Percentiles rank a stretch among this genome's conserved stretches.
These are phyloP conservation scores for Kazachstania sp. DNA, from an alignment of 1,139 yeast genomes.

Conservation along the genomic window DNA sequence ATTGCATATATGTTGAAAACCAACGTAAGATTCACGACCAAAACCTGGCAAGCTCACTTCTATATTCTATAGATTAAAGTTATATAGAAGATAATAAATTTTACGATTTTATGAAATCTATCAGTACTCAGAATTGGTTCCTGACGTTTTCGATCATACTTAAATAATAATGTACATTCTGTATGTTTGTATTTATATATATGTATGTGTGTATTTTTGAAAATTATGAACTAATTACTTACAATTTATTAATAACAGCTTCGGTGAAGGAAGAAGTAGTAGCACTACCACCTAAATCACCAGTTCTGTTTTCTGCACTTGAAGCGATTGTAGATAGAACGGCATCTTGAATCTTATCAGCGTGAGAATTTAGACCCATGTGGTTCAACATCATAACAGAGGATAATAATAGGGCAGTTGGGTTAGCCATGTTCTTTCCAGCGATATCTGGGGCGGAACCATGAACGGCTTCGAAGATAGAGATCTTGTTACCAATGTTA, in stretches of 20 bases:
- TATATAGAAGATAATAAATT: no score
- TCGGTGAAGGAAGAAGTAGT: slow-evolving; percentile 82
- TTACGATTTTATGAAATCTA: no score
- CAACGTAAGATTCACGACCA: background rate
- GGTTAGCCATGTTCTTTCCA: slow-evolving; percentile 96
- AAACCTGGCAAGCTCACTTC: no score
- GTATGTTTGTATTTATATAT: background rate
- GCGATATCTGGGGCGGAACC: slow-evolving; percentile 99
- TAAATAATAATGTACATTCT: background rate
- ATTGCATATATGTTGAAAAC: background rate
- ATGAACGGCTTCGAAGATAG: slow-evolving; percentile 98
- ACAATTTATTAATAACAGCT: slow-evolving; percentile 57
- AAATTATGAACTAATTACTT: slow-evolving; percentile 10
- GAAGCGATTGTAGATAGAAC: slow-evolving; percentile 90
- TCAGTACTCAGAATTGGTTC: no score
- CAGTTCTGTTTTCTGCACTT: slow-evolving; percentile 89
- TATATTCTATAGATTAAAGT: no score
- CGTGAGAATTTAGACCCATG: slow-evolving; percentile 78
- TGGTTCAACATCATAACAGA: slow-evolving; percentile 99
- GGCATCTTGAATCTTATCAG: slow-evolving; percentile 78
- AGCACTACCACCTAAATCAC: slow-evolving; percentile 92
- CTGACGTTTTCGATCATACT: background rate
- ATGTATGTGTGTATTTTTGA: background rate
- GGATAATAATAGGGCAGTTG: slow-evolving; percentile 91
- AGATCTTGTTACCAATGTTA: slow-evolving; percentile 96